phyloP scores from a whole-genome alignment of 208 protist species.

The Wallacemonas sp. region DNA sequence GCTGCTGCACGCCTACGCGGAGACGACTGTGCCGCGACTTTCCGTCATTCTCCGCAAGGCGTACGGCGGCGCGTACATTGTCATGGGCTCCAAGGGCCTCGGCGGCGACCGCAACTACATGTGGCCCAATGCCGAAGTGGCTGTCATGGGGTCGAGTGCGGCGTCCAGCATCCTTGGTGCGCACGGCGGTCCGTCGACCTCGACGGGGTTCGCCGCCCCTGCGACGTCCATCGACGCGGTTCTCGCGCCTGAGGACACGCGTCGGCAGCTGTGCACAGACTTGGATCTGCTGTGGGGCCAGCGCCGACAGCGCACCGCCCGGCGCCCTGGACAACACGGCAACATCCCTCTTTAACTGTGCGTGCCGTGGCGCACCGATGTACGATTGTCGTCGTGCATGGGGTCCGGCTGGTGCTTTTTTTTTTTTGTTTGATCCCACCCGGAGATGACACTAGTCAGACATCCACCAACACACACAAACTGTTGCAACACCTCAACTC shows the following conservation, averaged over 20 bases:
- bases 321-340: conserved; percentile 78
- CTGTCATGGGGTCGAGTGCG: conserved; percentile 93
- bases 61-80: conserved; percentile 97
- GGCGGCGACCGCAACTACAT: conserved; percentile 95
- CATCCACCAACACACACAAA: no score
- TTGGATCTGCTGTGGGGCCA: conserved; percentile 81
- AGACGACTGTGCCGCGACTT: conserved; percentile 97
- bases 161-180: conserved; percentile 7
- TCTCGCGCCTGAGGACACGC: conserved; percentile 89
- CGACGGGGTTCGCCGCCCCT: conserved; percentile 15
- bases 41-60: conserved; percentile 97
- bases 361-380: no score
- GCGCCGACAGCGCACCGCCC: not conserved
- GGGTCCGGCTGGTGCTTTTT: no score
- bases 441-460: no score
- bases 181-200: not conserved
- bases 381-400: conserved; percentile 10
- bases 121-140: conserved; percentile 96
- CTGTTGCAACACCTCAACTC: no score
- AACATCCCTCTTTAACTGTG: conserved; percentile 96
- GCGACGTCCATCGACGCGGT: conserved; percentile 95
- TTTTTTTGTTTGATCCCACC: no score
- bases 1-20: conserved; percentile 97
- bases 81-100: conserved; percentile 96
- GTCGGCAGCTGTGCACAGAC: conserved; percentile 90